These are phyloP conservation scores for Neoscytalidium dimidiatum DNA, from an alignment of 2,329 filamentous ascomycete species.

Conservation along the genomic window DNA sequence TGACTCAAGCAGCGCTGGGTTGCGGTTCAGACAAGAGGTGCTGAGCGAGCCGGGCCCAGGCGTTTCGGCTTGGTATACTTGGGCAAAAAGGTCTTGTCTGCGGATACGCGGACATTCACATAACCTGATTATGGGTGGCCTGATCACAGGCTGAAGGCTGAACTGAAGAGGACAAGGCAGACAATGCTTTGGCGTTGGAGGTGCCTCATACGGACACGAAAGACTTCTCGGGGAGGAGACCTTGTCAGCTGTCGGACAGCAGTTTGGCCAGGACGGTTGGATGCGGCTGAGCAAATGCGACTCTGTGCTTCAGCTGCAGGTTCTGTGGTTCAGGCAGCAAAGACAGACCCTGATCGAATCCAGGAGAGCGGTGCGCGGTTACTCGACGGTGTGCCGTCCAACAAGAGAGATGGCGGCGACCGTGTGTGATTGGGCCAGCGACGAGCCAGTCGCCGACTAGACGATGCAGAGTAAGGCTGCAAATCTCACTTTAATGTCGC, in stretches of 20 bases:
- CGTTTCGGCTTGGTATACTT: conserved; percentile 4
- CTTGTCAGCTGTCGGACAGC: not conserved
- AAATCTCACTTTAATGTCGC: not conserved
- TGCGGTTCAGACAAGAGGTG: conserved; percentile 6
- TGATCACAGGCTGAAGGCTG: not conserved
- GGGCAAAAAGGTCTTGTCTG: not conserved
- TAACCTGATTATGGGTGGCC: not conserved
- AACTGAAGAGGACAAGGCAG: not conserved
- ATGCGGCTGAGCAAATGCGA: conserved; percentile 6
- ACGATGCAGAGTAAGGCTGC: not conserved
- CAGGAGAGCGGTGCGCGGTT: not conserved
- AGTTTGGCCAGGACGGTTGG: not conserved
- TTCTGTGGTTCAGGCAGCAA: not conserved
- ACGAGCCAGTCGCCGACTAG: not conserved
- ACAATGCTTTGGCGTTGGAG: not conserved
- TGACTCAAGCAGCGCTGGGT: conserved; percentile 2
- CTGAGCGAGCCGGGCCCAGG: not conserved
- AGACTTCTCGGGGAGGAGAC: not conserved
- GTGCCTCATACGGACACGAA: not conserved
- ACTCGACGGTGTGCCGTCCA: not conserved
- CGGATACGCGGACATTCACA: not conserved
- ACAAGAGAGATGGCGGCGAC: not conserved
- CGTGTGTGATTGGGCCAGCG: not conserved
- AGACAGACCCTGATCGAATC: not conserved
- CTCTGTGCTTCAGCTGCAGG: not conserved